Base-by-base conservation (phyloP, 805 yeast species). In the Starmera pachycereana region DNA sequence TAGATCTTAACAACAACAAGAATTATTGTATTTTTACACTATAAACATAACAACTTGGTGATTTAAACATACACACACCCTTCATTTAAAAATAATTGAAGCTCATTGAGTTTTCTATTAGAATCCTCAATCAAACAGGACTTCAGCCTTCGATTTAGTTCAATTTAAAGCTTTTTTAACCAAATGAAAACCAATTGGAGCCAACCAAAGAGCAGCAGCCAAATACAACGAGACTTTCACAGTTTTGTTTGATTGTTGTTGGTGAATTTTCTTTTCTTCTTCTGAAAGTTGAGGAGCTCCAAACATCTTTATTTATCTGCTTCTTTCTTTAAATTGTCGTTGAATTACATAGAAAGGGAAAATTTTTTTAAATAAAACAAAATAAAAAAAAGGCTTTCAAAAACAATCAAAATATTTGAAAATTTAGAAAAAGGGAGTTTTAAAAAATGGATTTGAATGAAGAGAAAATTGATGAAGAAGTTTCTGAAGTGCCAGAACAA, bases 231-330 rank as follows among this genome's bases (percentile, higher is more conserved):
- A 85, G 36, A 69, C 63, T 50, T 63, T 65, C 50, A 82, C 61
- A 37, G 85, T 80, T 45, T 69, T 67, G 52, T 68, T 65, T 39
- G 85, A 76, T 50, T 69, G 72, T 53, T 73, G 69, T 60, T 80
- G 79, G 56, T 79, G 87, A 41, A 71, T 57, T 56, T 72, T 78
- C 66, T 74, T 79, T 61, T 78, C 79, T 52, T 78, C 84, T 54
- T 79, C 86, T 49, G 72, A 65, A 48, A 67, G 66, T 53, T 74
- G 72, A 51, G 75, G 81, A 48, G 78, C 69, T 48, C 71, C 72
- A 54, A 65, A 68, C 72, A 67, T 68, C 14, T 33, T 32, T n/a
- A n/a, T n/a, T n/a, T n/a, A n/a, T n/a, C n/a, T n/a, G n/a, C n/a
- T n/a, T n/a, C n/a, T 16, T 16, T 16, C 18, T 16, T 16, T 4